A percentile compares a stretch with the other conserved stretches of the same genome.
phyloP scores from a whole-genome alignment of 2,329 filamentous ascomycete genomes.

The Claviceps africana region DNA sequence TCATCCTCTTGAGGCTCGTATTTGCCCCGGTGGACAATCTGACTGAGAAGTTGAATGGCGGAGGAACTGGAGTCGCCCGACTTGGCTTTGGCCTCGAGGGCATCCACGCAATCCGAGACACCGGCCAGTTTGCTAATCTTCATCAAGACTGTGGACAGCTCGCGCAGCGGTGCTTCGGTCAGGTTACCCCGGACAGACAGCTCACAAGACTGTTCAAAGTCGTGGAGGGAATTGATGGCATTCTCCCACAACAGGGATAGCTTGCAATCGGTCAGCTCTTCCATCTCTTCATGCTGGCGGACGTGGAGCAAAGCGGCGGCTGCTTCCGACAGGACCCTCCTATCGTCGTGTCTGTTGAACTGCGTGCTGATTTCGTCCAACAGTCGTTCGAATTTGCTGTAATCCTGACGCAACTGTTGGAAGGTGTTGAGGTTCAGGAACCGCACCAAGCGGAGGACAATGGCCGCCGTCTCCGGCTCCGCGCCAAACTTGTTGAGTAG shows the following conservation, averaged over 20 bases:
- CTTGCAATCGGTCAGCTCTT: slow-evolving; percentile 71
- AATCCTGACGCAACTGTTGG: slow-evolving; percentile 75
- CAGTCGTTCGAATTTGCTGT: slow-evolving; percentile 63
- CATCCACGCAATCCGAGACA: slow-evolving; percentile 62
- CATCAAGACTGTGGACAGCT: slow-evolving; percentile 58
- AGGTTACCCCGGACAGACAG: slow-evolving; percentile 60
- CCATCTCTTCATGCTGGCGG: slow-evolving; percentile 72
- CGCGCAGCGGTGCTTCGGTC: slow-evolving; percentile 47
- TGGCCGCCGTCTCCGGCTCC: slow-evolving; percentile 71
- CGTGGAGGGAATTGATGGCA: slow-evolving; percentile 56
- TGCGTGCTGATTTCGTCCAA: slow-evolving; percentile 89
- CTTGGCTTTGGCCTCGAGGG: slow-evolving; percentile 51
- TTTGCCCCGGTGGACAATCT: slow-evolving; percentile 60
- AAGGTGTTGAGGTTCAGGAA: slow-evolving; percentile 78
- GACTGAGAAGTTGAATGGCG: slow-evolving; percentile 55
- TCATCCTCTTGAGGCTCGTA: slow-evolving; percentile 55
- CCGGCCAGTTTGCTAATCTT: slow-evolving; percentile 71
- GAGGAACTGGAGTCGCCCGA: slow-evolving; percentile 32
- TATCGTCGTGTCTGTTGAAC: slow-evolving; percentile 83
- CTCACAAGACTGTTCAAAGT: slow-evolving; percentile 56
- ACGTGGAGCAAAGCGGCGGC: slow-evolving; percentile 72
- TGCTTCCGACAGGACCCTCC: slow-evolving; percentile 71
- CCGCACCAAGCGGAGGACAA: slow-evolving; percentile 74
- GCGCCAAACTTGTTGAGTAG: slow-evolving; percentile 89
- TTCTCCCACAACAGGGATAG: slow-evolving; percentile 78